Base-by-base conservation (phyloP, 805 yeast species). In the Barnettozyma sucrosica region DNA sequence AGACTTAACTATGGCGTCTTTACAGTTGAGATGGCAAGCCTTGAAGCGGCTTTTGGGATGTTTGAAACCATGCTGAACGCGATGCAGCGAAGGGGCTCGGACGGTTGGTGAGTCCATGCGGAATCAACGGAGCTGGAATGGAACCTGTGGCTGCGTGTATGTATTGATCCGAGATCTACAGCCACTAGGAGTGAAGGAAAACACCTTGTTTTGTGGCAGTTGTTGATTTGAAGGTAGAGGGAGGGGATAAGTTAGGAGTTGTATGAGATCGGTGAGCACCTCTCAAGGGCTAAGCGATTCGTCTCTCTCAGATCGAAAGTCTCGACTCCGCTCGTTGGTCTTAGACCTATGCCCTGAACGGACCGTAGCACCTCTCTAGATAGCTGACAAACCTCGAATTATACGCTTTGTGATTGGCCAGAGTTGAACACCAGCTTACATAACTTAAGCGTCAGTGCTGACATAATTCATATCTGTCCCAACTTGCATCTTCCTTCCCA, bases 331-430 rank as follows among this genome's bases (percentile, higher is more conserved):
- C 32, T 28, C 28, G 7, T 13, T 25, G 28, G 13, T 9, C 11
- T 6, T 25, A 25, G 28, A 25, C 28, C 13, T 13, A 13, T 25
- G 13, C 28, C 28, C 13, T 25, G 3, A 8, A 3, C 28, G 28
- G 28, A 25, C 28, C 11, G 28, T 45, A 46, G 41, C 25, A 25
- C 43, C 13, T 14, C 39, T 42, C 41, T 21, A 30, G 42, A 45
- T 19, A 36, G 56, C 48, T 53, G 48, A 53, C 56, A 48, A 39
- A 40, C 14, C 3, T 26, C 6, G 33, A 39, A 39, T 50, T 50
- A 43, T 4, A 10, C 45, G 24, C 30, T 11, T 44, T 33, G 44
- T 54, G 52, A 54, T 54, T 54, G 57, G 57, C 42, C 36, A 28
- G 14, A 13, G 32, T 39, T 7, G 23, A n/a, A 3, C 21, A 20